Conservation (phyloP, 805 yeast genomes). For the Maudiozyma barnettii region DNA sequence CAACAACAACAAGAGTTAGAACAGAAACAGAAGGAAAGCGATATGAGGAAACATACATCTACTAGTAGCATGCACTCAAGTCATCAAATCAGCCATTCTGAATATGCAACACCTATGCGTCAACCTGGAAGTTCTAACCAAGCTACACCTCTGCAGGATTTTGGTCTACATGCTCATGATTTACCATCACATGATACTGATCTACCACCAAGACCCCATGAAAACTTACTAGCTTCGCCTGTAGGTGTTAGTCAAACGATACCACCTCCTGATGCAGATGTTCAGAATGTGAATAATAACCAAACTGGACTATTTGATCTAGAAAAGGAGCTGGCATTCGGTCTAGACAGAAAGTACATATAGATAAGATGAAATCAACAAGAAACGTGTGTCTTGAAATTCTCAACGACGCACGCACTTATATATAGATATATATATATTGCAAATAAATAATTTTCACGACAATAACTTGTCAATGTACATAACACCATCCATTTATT, state of each 20-base stretch:
- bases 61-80: not conserved
- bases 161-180: constrained; percentile 42
- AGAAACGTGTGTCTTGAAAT: not conserved
- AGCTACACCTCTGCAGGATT: constrained; percentile 20
- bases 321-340: constrained; percentile 60
- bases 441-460: not conserved
- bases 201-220: constrained; percentile 56
- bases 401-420: too few relatives aligned
- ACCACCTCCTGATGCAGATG: not conserved
- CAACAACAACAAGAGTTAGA: constrained; percentile 15
- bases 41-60: not conserved
- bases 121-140: constrained; percentile 1
- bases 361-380: constrained; percentile 3
- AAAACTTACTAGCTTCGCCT: constrained; percentile 30
- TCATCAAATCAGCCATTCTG: constrained; percentile 20
- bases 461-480: too few relatives aligned
- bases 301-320: constrained; percentile 34
- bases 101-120: not conserved
- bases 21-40: constrained; percentile 12
- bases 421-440: not conserved
- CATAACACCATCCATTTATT: not conserved
- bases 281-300: constrained; percentile 6
- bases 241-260: constrained; percentile 6
- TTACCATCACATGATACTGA: constrained; percentile 34
- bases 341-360: constrained; percentile 44